A percentile compares a stretch with the other conserved stretches of the same genome.
These are phyloP conservation scores for Pestalotiopsis sp. DNA, from an alignment of 2,329 filamentous ascomycete genomes.

Conservation along the genomic window DNA sequence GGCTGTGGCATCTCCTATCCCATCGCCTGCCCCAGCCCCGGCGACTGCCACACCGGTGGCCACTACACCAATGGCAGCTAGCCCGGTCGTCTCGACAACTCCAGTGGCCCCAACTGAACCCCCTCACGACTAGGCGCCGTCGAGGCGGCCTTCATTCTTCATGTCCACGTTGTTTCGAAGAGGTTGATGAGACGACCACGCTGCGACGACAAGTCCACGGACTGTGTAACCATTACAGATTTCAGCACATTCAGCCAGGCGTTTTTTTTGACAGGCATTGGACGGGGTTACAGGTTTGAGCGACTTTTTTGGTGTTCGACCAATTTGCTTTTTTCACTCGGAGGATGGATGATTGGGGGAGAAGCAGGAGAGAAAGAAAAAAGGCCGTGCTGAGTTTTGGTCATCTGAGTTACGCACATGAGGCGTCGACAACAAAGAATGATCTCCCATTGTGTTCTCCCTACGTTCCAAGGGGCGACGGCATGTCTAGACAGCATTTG, in stretches of 20 bases:
- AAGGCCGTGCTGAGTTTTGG: neutral
- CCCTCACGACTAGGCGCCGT: too few relatives aligned
- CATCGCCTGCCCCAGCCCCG: neutral
- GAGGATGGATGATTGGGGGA: neutral
- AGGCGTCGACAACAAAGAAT: neutral
- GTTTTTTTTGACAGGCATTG: constrained; percentile 3
- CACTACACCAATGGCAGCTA: neutral
- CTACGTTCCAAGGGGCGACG: too few relatives aligned
- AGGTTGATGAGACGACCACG: neutral
- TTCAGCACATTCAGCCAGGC: constrained; percentile 9
- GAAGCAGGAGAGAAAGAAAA: neutral
- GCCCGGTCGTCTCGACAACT: neutral
- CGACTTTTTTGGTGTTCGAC: neutral
- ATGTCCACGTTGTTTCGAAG: neutral
- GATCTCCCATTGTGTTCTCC: too few relatives aligned
- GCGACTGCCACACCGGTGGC: neutral
- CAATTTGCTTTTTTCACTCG: neutral
- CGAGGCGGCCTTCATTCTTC: neutral
- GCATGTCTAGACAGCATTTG: too few relatives aligned
- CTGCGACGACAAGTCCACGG: neutral
- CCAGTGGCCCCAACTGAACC: too few relatives aligned
- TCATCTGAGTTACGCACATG: neutral
- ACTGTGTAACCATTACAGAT: neutral
- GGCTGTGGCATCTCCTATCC: neutral
- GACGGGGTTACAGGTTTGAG: neutral